Evolutionary conservation across 139 green algal genomes (phyloP).

Genomic region (Coelastrella sp.): DNA sequence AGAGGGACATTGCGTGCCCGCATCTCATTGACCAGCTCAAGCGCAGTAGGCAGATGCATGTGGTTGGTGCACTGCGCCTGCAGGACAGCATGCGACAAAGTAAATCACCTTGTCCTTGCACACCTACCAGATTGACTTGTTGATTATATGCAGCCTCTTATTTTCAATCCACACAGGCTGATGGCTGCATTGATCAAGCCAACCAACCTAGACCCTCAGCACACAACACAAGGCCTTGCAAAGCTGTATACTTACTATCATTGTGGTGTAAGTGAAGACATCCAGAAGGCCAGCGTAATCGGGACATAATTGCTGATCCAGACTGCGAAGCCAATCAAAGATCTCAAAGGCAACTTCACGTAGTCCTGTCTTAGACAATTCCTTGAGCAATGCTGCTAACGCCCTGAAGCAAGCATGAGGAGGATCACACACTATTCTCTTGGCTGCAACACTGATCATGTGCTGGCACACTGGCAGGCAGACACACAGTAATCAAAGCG

Average conservation of each 20-base stretch:
- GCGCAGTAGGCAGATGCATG: slow-evolving; percentile 64
- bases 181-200: neutral
- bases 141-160: neutral
- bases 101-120: no score
- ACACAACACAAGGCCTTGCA: neutral
- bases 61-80: slow-evolving; percentile 68
- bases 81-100: neutral
- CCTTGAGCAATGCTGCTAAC: slow-evolving; percentile 70
- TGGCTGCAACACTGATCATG: no score
- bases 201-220: neutral
- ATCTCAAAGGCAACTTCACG: slow-evolving; percentile 64
- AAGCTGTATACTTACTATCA: slow-evolving; percentile 55
- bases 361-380: slow-evolving; percentile 63
- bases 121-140: no score
- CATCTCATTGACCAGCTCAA: slow-evolving; percentile 74
- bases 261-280: slow-evolving; percentile 78
- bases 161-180: neutral
- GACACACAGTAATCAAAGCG: no score
- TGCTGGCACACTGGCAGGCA: no score
- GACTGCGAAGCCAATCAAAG: slow-evolving; percentile 71
- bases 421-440: no score
- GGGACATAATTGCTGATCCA: slow-evolving; percentile 25
- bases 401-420: slow-evolving; percentile 46
- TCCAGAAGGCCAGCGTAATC: slow-evolving; percentile 62
- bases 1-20: slow-evolving; percentile 56